Evolutionary conservation across 2,329 filamentous ascomycete genomes (phyloP), one percentile per base, ranked within the genome.

Genomic region (Teratosphaeria gauchensis): DNA sequence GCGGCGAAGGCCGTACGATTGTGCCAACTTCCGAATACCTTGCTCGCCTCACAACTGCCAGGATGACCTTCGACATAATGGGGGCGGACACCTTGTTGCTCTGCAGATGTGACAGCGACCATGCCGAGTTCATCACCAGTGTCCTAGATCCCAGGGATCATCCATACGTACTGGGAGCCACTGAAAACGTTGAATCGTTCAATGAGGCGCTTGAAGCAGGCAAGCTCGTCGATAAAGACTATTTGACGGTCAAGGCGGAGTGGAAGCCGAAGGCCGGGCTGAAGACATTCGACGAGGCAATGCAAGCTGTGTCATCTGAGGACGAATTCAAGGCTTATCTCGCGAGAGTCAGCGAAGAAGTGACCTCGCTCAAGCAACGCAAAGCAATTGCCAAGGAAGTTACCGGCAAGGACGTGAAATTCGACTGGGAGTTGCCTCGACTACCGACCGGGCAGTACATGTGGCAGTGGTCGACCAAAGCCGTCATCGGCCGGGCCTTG

Each of bases 101-200:
- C 16, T 59, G 57, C 30, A 52, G 56, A 7, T 61, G 56, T 30
- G 59, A 58, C 52, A 61, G 59, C 52, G 59, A 61, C 24, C 57
- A 61, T 61, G 57, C 59, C n/a, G 59, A 61, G 30, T 55, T 60
- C 51, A 59, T 59, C 31, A 59, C 42, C 30, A 58, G 58, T n/a
- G 56, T 59, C 3, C 30, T 59, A 9, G 59, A 59, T 32, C 53
- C 59, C 30, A 56, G 57, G 53, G 57, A 61, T 51, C 59, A 58
- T 51, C 54, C 54, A 9, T 59, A 58, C 38, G 57, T 59, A 12
- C 57, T 61, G 7, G 57, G 57, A 12, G 51, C 57, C 30, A 61
- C 56, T 8, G 42, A 9, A 9, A 16, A 3, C 9, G 19, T 19
- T n/a, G 42, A 48, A n/a, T 48, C 42, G n/a, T n/a, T 21, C 16